Conservation (phyloP, 2,329 filamentous ascomycete species). For the Fusarium albidum region DNA sequence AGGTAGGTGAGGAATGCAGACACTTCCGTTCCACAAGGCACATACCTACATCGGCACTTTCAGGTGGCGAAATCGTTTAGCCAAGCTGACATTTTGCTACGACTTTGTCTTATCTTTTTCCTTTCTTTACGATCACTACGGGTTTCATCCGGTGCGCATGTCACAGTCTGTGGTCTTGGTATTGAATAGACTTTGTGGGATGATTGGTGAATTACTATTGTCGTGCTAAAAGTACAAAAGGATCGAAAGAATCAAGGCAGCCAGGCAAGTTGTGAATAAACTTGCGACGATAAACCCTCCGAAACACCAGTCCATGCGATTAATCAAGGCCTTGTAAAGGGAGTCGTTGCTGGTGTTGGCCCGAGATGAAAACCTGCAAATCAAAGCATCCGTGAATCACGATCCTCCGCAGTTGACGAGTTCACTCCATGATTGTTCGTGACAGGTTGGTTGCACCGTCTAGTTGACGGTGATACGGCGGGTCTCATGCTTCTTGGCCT, state of each 20-base stretch:
- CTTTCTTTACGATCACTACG: too few species aligned
- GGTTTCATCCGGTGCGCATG: neutral
- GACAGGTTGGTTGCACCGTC: conserved; percentile 22
- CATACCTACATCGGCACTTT: too few species aligned
- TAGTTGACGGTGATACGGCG: conserved; percentile 65
- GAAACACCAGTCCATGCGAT: conserved; percentile 32
- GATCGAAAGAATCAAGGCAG: conserved; percentile 22
- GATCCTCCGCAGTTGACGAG: neutral
- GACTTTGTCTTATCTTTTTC: too few species aligned
- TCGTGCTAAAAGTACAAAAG: conserved; percentile 28
- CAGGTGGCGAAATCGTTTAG: too few species aligned
- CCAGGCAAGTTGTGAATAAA: conserved; percentile 11
- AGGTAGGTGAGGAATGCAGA: neutral
- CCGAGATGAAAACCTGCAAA: neutral
- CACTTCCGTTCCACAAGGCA: too few species aligned
- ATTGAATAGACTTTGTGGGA: neutral
- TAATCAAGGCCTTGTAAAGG: conserved; percentile 9
- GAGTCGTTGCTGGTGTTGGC: conserved; percentile 5
- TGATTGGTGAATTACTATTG: conserved; percentile 16
- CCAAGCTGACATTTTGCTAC: too few species aligned
- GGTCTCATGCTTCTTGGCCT: conserved; percentile 66
- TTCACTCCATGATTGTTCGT: neutral
- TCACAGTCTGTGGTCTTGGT: neutral
- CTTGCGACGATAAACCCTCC: conserved; percentile 18
- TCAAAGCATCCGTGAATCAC: neutral